Base-by-base conservation (phyloP, 2,329 filamentous ascomycete genomes). In the Incumbomyces lentus region DNA sequence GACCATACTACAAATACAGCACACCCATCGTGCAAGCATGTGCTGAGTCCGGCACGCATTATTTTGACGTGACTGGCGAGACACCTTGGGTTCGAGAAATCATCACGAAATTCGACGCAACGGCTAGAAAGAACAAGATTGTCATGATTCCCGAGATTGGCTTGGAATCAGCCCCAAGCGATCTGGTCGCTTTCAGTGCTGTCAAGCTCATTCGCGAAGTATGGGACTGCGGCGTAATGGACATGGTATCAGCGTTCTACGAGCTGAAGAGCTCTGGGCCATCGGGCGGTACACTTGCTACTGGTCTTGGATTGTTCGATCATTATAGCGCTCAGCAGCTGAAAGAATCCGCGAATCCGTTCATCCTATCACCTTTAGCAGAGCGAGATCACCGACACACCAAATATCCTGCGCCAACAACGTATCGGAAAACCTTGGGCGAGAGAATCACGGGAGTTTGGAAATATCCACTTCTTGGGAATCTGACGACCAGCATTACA, bases 21-120 rank as follows among this genome's bases (percentile, higher is more conserved):
- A 74, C 74, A 29, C 74, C 75, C 1, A 76, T 82, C 3, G 70
- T 84, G 7, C 75, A 79, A 54, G 79, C 79, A 6, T 84, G 79
- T 58, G 79, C 76, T 2, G 68, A 72, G 44, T 74, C 72, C 52
- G 79, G 81, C 5, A 84, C 81, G 3, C 79, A 84, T 60, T 84
- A 84, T 56, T 62, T 84, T 46, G 81, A 84, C 59, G 75, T 73
- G 40, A 82, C 79, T 4, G 80, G 79, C 40, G 79, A 83, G 59
- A 71, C 74, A 0, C 76, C 77, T 2, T 84, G 79, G 79, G 68
- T 81, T 33, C 71, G 72, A 51, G 70, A 77, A 39, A 79, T 82
- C 65, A 70, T 82, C 47, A 62, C 71, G 16, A 76, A 79, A 55
- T 81, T 80, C 56, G 71, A 82, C 52, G 68, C 71, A 7, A 70